Evolutionary conservation across 2,329 filamentous ascomycete species (phyloP).

Genomic region (Hirsutella minnesotensis): DNA sequence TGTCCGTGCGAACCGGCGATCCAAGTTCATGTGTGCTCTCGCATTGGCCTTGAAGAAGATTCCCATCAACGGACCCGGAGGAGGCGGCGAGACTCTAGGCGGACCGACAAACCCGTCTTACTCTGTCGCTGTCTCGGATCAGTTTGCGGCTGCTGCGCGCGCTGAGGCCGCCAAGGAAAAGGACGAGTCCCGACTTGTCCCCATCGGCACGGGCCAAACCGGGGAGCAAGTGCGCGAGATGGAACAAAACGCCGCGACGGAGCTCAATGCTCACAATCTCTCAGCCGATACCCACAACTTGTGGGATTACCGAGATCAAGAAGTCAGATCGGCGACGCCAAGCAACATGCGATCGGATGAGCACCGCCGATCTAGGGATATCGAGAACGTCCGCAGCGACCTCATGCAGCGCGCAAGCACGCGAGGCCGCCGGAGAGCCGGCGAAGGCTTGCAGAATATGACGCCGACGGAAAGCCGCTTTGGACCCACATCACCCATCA

Average conservation of each 20-base stretch:
- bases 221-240: constrained; percentile 16
- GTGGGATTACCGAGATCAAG: constrained; percentile 9
- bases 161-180: constrained; percentile 46
- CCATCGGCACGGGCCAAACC: constrained; percentile 22
- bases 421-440: constrained; percentile 36
- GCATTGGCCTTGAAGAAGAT: constrained; percentile 76
- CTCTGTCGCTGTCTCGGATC: constrained; percentile 63
- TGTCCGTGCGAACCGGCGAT: constrained; percentile 68
- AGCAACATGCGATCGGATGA: constrained; percentile 19
- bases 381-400: constrained; percentile 23
- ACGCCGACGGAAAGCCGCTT: constrained; percentile 15
- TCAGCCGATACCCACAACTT: constrained; percentile 12
- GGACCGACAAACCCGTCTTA: constrained; percentile 68
- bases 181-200: constrained; percentile 54
- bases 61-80: constrained; percentile 73
- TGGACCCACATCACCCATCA: constrained; percentile 13
- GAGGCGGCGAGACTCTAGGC: constrained; percentile 49
- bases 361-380: constrained; percentile 23
- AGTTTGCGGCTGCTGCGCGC: constrained; percentile 52
- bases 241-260: constrained; percentile 33
- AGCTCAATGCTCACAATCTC: constrained; percentile 28
- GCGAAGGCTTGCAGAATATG: constrained; percentile 28
- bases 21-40: constrained; percentile 94
- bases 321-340: constrained; percentile 6
- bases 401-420: constrained; percentile 31